These are phyloP conservation scores for Chimonanthus praecox DNA, from an alignment of 164 flowering plant genomes.

Conservation along the genomic window DNA sequence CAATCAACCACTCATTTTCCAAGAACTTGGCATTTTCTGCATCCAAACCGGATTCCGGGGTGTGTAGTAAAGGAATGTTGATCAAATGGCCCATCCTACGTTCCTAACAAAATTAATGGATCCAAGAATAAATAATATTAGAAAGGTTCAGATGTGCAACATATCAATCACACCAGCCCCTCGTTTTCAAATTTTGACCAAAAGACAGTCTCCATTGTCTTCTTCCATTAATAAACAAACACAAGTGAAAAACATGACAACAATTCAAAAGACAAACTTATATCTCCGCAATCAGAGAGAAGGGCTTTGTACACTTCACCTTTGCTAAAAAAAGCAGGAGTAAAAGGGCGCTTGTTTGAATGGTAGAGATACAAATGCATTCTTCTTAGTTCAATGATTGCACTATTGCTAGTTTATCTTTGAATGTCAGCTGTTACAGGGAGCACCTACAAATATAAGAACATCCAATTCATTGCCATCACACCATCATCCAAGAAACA, in stretches of 20 bases:
- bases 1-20: too few species aligned
- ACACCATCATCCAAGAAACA: slow-evolving; percentile 15
- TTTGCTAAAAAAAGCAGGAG: background rate
- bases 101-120: too few species aligned
- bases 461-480: slow-evolving; percentile 19
- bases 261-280: background rate
- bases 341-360: background rate
- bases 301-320: slow-evolving; percentile 4
- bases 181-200: background rate
- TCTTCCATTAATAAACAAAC: background rate
- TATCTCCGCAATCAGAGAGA: background rate
- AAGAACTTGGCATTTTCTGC: too few species aligned
- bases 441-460: slow-evolving; percentile 11
- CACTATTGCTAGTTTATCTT: slow-evolving; percentile 9
- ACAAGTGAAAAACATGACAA: background rate
- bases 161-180: too few species aligned
- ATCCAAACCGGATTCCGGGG: too few species aligned
- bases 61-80: too few species aligned
- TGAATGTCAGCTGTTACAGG: slow-evolving; percentile 13
- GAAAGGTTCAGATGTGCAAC: too few species aligned
- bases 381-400: slow-evolving; percentile 8
- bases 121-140: too few species aligned
- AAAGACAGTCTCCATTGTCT: background rate
- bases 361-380: slow-evolving; percentile 1
- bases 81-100: too few species aligned